A percentile compares a stretch with the other conserved stretches of the same genome.
These are phyloP conservation scores for Yamadazyma philogaea DNA, from an alignment of 805 yeast species.

Conservation along the genomic window DNA sequence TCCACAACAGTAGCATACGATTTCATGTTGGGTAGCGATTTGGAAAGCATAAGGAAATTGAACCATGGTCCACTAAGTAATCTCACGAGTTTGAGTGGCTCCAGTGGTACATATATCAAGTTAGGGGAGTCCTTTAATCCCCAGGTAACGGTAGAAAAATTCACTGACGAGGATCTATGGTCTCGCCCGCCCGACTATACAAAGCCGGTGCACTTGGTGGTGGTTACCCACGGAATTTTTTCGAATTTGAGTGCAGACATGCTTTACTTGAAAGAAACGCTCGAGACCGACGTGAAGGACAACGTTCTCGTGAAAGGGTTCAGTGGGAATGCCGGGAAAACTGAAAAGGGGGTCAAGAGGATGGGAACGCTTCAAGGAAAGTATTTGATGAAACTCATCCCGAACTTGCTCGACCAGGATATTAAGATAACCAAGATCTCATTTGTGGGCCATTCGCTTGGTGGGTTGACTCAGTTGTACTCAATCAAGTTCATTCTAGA, in stretches of 20 bases:
- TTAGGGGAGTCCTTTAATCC: conserved; percentile 18
- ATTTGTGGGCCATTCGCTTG: conserved; percentile 44
- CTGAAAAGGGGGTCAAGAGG: conserved; percentile 39
- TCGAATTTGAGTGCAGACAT: conserved; percentile 45
- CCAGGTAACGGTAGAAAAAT: conserved; percentile 24
- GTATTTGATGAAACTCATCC: conserved; percentile 26
- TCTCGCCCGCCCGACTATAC: conserved; percentile 18
- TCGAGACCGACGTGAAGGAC: conserved; percentile 26
- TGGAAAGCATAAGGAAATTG: conserved; percentile 29
- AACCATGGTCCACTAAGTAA: conserved; percentile 22
- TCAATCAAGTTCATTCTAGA: conserved; percentile 37
- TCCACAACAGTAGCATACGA: conserved; percentile 31
- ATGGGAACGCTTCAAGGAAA: conserved; percentile 33
- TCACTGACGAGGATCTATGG: conserved; percentile 35
- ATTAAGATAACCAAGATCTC: conserved; percentile 29
- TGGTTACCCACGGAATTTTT: conserved; percentile 44
- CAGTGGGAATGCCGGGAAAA: conserved; percentile 38
- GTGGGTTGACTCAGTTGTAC: conserved; percentile 42
- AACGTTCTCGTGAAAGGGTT: conserved; percentile 38
- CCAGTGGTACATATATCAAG: conserved; percentile 1
- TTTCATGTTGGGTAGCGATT: conserved; percentile 37
- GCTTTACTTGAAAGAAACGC: conserved; percentile 37
- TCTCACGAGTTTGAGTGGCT: conserved; percentile 9
- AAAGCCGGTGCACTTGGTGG: conserved; percentile 37
- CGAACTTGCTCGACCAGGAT: conserved; percentile 16